Evolutionary conservation across 257 asterid species (phyloP).

Genomic region (Solanum etuberosum): DNA sequence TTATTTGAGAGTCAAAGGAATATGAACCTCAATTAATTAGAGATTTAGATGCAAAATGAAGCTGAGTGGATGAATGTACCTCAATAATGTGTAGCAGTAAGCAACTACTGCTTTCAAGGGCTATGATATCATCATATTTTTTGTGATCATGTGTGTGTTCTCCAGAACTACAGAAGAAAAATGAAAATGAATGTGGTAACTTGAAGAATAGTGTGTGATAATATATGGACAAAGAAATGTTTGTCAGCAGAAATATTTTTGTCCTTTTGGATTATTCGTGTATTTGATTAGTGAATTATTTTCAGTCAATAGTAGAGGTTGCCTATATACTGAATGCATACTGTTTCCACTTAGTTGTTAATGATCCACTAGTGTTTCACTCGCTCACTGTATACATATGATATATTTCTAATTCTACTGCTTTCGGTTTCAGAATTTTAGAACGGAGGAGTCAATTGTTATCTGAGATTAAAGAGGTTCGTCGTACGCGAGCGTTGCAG

Average conservation of each 20-base stretch:
- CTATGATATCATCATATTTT: neutral
- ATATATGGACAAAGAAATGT: neutral
- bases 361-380: neutral
- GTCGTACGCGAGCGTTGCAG: constrained; percentile 85
- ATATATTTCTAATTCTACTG: neutral
- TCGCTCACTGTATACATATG: neutral
- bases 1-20: neutral
- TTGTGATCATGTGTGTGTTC: neutral
- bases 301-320: neutral
- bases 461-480: constrained; percentile 82
- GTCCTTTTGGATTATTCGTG: neutral
- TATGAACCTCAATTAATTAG: neutral
- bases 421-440: constrained; percentile 47
- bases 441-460: constrained; percentile 67
- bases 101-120: neutral
- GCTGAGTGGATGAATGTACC: neutral
- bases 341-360: neutral
- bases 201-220: neutral
- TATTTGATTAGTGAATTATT: neutral
- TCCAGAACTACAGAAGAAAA: neutral
- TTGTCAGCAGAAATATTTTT: neutral
- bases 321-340: neutral
- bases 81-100: neutral
- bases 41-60: neutral
- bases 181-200: neutral